A percentile compares a stretch with the other conserved stretches of the same genome.
Conservation (phyloP, 495 filamentous ascomycete genomes). For the Penicillium verhagenii region DNA sequence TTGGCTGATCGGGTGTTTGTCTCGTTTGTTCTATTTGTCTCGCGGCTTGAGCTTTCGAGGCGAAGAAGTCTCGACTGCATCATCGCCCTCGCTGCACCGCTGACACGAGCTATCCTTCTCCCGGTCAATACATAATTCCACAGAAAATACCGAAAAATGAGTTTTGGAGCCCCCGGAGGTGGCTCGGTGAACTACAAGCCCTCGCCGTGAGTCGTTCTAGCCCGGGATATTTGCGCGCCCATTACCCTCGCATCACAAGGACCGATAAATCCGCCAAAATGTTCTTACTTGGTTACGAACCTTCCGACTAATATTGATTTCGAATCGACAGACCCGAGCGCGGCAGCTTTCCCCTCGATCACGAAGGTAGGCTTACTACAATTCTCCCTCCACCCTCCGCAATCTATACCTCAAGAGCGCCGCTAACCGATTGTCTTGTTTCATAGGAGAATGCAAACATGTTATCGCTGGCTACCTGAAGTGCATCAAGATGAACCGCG, state of each 20-base stretch:
- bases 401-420: background rate
- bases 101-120: background rate
- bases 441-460: slow-evolving; percentile 84
- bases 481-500: slow-evolving; percentile 77
- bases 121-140: background rate
- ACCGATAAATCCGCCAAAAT: background rate
- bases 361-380: slow-evolving; percentile 62
- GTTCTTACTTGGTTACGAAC: background rate
- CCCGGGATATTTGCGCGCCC: background rate
- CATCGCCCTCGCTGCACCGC: background rate
- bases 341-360: slow-evolving; percentile 94
- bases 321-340: slow-evolving; percentile 70
- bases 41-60: slow-evolving; percentile 3
- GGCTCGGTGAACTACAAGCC: slow-evolving; percentile 69
- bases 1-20: slow-evolving; percentile 31
- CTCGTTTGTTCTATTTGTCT: slow-evolving; percentile 41
- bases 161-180: slow-evolving; percentile 78
- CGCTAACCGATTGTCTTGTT: background rate
- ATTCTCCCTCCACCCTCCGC: background rate
- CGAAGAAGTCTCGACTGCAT: background rate
- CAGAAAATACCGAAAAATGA: slow-evolving; percentile 31
- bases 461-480: slow-evolving; percentile 79
- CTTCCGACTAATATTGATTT: background rate
- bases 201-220: slow-evolving; percentile 60
- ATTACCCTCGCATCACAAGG: background rate